Evolutionary conservation across 768 basidiomycete genomes (phyloP).

Genomic region (Obba rivulosa): DNA sequence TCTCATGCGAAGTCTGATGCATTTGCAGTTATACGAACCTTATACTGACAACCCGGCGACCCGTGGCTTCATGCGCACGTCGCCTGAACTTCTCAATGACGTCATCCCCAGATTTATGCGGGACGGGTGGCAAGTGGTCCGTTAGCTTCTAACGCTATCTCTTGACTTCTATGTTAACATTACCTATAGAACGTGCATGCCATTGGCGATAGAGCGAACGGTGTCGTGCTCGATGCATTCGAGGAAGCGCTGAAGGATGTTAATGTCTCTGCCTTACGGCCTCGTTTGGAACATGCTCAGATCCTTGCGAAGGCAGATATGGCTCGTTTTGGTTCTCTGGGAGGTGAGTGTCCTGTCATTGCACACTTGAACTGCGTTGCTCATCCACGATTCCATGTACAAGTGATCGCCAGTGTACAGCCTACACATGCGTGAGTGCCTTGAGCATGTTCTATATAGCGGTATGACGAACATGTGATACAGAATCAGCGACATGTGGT

Average conservation of each 20-base stretch:
- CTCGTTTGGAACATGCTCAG: constrained; percentile 89
- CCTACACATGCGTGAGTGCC: constrained; percentile 78
- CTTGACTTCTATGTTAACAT: neutral
- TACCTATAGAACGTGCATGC: constrained; percentile 73
- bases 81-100: constrained; percentile 52
- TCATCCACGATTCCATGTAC: neutral
- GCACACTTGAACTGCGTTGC: neutral
- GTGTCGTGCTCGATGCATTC: constrained; percentile 78
- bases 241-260: constrained; percentile 57
- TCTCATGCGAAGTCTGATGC: constrained; percentile 3
- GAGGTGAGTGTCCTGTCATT: constrained; percentile 45
- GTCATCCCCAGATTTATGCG: constrained; percentile 65
- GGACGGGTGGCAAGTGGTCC: constrained; percentile 89
- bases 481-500: constrained; percentile 86
- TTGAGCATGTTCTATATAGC: neutral
- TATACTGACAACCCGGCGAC: constrained; percentile 76
- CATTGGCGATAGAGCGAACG: constrained; percentile 85
- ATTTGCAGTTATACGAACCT: constrained; percentile 63
- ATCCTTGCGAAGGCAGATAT: constrained; percentile 77
- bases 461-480: neutral
- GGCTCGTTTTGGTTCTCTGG: constrained; percentile 68
- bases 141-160: constrained; percentile 19
- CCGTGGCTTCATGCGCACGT: constrained; percentile 72
- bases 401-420: constrained; percentile 90
- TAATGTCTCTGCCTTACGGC: constrained; percentile 61